Conservation (phyloP, 78 protist species). For the Blattamonas nauphoetae region DNA sequence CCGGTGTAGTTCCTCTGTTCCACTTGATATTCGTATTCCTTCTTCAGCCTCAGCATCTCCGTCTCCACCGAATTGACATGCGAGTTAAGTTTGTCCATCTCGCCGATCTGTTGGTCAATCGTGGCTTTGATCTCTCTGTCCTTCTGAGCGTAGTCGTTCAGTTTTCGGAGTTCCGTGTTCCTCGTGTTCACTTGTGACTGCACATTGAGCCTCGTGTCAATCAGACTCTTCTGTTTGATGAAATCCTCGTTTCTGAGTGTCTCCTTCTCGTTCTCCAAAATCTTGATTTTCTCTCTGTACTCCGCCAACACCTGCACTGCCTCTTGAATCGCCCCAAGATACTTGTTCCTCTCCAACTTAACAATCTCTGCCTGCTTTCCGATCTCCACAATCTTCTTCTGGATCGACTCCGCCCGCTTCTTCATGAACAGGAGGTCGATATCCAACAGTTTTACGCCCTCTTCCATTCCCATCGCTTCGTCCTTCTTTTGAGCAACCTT, state of each 20-base stretch:
- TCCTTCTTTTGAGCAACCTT: not conserved
- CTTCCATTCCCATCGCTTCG: not conserved
- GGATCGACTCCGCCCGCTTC: not conserved
- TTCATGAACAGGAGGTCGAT: not conserved
- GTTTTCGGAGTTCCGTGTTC: not conserved
- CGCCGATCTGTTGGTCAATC: constrained; percentile 34
- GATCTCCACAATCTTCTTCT: not conserved
- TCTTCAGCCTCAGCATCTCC: constrained; percentile 47
- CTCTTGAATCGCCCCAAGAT: constrained; percentile 31
- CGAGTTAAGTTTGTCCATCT: constrained; percentile 45
- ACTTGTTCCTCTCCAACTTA: not conserved
- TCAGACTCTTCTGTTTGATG: constrained; percentile 14
- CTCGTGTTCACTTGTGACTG: constrained; percentile 10
- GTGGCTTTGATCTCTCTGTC: not conserved
- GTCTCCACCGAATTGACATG: constrained; percentile 43
- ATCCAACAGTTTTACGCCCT: not conserved
- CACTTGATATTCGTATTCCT: constrained; percentile 38
- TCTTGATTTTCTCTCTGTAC: constrained; percentile 52
- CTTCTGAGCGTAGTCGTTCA: not conserved
- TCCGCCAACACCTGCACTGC: constrained; percentile 45
- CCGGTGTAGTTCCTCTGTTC: constrained; percentile 54
- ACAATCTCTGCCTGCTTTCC: not conserved
- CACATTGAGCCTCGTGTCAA: constrained; percentile 23
- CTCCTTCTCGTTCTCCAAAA: constrained; percentile 48
- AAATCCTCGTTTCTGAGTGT: constrained; percentile 35